Percentiles rank a stretch among this genome's conserved stretches.
phyloP scores from a whole-genome alignment of 345 rosid species.

The Draba incana region DNA sequence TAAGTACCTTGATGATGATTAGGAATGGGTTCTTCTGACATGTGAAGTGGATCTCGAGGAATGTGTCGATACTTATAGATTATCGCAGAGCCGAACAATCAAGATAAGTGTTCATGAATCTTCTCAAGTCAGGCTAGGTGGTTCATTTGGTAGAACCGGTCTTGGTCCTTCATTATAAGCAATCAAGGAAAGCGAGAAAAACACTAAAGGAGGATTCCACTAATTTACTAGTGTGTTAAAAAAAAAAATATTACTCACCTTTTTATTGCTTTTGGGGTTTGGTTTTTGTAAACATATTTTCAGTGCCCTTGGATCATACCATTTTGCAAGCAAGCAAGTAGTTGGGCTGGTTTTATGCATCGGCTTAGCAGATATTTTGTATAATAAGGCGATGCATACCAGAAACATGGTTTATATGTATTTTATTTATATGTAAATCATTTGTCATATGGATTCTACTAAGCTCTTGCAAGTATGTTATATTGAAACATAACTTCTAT shows the following conservation, averaged over 20 bases:
- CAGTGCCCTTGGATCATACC: slow-evolving; percentile 27
- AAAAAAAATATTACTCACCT: slow-evolving; percentile 22
- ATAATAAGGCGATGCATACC: slow-evolving; percentile 44
- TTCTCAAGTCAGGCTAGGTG: slow-evolving; percentile 45
- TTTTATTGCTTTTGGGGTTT: slow-evolving; percentile 20
- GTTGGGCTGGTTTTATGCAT: slow-evolving; percentile 38
- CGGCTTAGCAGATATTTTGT: slow-evolving; percentile 45
- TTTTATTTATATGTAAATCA: slow-evolving; percentile 33
- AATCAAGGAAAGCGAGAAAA: slow-evolving; percentile 15
- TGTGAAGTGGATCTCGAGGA: slow-evolving; percentile 87
- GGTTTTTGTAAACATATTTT: slow-evolving; percentile 28
- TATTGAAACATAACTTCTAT: slow-evolving; percentile 8
- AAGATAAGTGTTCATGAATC: slow-evolving; percentile 60
- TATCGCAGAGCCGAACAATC: slow-evolving; percentile 55
- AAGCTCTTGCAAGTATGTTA: slow-evolving; percentile 25
- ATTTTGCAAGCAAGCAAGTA: slow-evolving; percentile 39
- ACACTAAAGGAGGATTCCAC: slow-evolving; percentile 5
- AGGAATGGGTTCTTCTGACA: slow-evolving; percentile 75
- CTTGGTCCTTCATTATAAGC: slow-evolving; percentile 41
- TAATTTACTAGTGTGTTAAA: slow-evolving; percentile 40
- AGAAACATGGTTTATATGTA: slow-evolving; percentile 28
- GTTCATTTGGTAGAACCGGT: slow-evolving; percentile 42
- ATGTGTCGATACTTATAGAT: slow-evolving; percentile 70
- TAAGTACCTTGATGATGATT: slow-evolving; percentile 73
- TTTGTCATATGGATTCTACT: slow-evolving; percentile 36